These are phyloP conservation scores for Graphilbum ipis-grandicollis DNA, from an alignment of 2,329 filamentous ascomycete genomes.

Conservation along the genomic window DNA sequence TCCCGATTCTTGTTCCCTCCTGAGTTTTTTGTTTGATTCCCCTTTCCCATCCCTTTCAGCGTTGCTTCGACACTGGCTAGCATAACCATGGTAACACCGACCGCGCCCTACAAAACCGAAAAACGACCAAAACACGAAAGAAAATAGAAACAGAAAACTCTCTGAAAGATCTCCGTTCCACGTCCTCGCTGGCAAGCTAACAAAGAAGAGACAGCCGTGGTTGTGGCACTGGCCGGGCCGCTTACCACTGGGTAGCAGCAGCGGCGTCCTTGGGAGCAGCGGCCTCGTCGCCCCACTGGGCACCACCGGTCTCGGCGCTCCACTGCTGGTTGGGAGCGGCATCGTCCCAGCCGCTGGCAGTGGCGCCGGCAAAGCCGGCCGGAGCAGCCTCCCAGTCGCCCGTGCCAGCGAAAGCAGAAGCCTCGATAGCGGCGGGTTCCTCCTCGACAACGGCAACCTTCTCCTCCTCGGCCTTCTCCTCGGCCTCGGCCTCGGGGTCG, in stretches of 20 bases:
- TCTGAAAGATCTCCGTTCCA: too few species aligned
- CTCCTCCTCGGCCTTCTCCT: conserved; percentile 92
- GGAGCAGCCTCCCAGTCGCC: conserved; percentile 79
- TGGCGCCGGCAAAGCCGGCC: conserved; percentile 43
- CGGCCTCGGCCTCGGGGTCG: conserved; percentile 97
- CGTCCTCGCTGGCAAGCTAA: too few species aligned
- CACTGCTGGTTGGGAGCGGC: conserved; percentile 53
- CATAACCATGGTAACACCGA: not conserved
- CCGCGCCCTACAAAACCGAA: not conserved
- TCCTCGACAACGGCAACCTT: conserved; percentile 78
- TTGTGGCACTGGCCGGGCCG: not conserved
- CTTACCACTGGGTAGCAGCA: conserved; percentile 33
- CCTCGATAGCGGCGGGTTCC: conserved; percentile 59
- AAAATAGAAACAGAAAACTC: conserved; percentile 1
- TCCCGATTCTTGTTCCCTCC: too few species aligned
- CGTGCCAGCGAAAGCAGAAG: conserved; percentile 38
- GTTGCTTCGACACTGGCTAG: not conserved
- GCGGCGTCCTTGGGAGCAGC: conserved; percentile 25
- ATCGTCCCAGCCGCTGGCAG: conserved; percentile 31
- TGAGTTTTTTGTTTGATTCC: not conserved
- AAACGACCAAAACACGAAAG: not conserved
- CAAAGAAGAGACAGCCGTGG: too few species aligned
- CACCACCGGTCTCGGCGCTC: conserved; percentile 41
- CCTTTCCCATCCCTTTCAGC: not conserved
- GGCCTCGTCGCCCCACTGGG: conserved; percentile 33